phyloP scores from a whole-genome alignment of 441 rosid genomes.

The Corymbia calophylla region DNA sequence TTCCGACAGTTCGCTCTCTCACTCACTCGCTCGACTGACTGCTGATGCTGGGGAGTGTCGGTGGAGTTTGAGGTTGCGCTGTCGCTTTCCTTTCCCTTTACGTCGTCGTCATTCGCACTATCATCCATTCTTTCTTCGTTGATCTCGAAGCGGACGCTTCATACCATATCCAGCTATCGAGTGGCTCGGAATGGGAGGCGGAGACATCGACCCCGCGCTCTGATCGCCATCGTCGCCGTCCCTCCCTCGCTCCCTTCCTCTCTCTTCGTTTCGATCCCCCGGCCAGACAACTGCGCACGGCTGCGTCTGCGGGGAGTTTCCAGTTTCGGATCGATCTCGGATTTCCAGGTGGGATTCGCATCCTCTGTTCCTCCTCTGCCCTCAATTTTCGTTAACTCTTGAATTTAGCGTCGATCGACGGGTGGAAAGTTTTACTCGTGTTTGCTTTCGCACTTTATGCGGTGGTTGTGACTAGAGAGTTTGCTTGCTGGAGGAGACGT shows the following conservation, averaged over 20 bases:
- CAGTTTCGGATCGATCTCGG: neutral
- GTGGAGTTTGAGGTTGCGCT: neutral
- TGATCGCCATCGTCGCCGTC: neutral
- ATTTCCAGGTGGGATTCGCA: neutral
- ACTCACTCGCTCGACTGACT: neutral
- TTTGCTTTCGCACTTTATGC: neutral
- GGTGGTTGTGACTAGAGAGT: neutral
- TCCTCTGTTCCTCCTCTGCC: neutral
- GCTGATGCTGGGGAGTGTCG: neutral
- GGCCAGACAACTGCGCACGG: neutral
- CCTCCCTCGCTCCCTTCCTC: neutral
- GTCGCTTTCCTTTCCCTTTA: neutral
- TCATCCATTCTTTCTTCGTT: neutral
- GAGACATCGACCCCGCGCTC: neutral
- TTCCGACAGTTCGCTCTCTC: neutral
- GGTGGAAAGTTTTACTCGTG: neutral
- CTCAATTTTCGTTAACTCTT: neutral
- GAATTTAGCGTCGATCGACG: neutral
- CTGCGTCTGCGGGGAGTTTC: no score
- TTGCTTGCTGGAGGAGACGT: neutral
- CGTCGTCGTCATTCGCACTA: neutral
- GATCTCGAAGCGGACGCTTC: neutral
- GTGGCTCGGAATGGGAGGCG: neutral
- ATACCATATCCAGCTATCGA: neutral
- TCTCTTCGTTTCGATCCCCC: neutral